Conservation (phyloP, 2,329 filamentous ascomycete species). For the Calonectria henricotiae region DNA sequence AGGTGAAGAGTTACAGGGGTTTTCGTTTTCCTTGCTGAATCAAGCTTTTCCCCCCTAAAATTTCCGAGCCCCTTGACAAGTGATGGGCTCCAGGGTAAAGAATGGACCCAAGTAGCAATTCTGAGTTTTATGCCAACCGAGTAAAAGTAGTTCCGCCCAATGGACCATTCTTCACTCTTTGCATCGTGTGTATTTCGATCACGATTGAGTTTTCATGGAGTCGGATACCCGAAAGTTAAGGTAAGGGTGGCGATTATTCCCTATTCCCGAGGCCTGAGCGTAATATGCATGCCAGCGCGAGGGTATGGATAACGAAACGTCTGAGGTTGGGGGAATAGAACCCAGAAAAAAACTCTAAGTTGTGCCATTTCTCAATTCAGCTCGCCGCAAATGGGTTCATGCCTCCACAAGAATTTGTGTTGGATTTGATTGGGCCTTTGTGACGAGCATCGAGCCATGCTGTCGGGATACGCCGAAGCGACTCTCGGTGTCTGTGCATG, state of each 20-base stretch:
- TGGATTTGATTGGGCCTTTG: not conserved
- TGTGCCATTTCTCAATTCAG: slow-evolving; percentile 13
- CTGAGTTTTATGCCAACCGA: not conserved
- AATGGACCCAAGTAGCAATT: not conserved
- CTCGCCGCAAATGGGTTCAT: slow-evolving; percentile 19
- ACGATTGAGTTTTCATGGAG: not conserved
- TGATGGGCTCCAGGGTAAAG: not conserved
- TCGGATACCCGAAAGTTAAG: not conserved
- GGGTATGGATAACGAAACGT: too few species aligned
- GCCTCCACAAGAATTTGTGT: not conserved
- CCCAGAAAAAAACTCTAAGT: slow-evolving; percentile 6
- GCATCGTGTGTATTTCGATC: not conserved
- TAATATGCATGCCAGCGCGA: not conserved
- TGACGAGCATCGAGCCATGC: slow-evolving; percentile 3
- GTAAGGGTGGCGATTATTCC: not conserved
- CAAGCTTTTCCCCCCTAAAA: not conserved
- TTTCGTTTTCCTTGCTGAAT: not conserved
- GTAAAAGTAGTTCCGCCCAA: too few species aligned
- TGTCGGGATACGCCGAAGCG: slow-evolving; percentile 14
- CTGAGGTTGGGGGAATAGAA: not conserved
- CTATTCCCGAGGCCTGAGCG: too few species aligned
- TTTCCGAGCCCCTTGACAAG: not conserved
- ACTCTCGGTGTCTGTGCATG: not conserved
- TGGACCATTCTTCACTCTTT: too few species aligned
- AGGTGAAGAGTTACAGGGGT: not conserved